Conservation (phyloP, 345 rosid species). For the Acer saccharum region DNA sequence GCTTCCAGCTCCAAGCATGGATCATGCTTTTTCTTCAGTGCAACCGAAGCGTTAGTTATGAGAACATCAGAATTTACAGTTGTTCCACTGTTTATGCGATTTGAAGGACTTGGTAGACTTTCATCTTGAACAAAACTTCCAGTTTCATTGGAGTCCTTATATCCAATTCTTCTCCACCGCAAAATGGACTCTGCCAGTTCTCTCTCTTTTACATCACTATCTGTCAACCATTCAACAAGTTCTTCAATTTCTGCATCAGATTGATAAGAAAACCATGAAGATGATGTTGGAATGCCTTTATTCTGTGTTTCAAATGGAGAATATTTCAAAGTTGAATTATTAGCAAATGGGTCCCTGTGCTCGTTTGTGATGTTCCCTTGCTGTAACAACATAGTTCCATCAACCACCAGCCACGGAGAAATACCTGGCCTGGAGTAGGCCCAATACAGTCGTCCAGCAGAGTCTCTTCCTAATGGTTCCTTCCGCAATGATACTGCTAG, state of each 20-base stretch:
- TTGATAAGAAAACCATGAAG: slow-evolving; percentile 34
- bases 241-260: slow-evolving; percentile 36
- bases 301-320: background rate
- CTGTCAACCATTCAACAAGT: slow-evolving; percentile 34
- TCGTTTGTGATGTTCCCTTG: background rate
- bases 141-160: slow-evolving; percentile 3
- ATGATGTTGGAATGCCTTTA: slow-evolving; percentile 9
- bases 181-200: slow-evolving; percentile 31
- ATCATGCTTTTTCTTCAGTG: slow-evolving; percentile 34
- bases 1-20: slow-evolving; percentile 23
- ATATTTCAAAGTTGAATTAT: background rate
- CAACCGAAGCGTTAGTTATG: slow-evolving; percentile 26
- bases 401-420: slow-evolving; percentile 34
- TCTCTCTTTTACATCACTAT: slow-evolving; percentile 24
- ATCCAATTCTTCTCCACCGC: slow-evolving; percentile 17
- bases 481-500: slow-evolving; percentile 30
- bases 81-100: background rate
- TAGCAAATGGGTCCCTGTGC: background rate
- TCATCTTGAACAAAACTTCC: slow-evolving; percentile 7
- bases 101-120: slow-evolving; percentile 2
- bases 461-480: slow-evolving; percentile 37
- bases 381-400: slow-evolving; percentile 20
- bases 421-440: slow-evolving; percentile 31
- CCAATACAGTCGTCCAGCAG: slow-evolving; percentile 41
- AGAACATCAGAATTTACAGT: slow-evolving; percentile 12